Evolutionary conservation across 2,329 filamentous ascomycete species (phyloP).

Genomic region (Pseudopithomyces chartarum): DNA sequence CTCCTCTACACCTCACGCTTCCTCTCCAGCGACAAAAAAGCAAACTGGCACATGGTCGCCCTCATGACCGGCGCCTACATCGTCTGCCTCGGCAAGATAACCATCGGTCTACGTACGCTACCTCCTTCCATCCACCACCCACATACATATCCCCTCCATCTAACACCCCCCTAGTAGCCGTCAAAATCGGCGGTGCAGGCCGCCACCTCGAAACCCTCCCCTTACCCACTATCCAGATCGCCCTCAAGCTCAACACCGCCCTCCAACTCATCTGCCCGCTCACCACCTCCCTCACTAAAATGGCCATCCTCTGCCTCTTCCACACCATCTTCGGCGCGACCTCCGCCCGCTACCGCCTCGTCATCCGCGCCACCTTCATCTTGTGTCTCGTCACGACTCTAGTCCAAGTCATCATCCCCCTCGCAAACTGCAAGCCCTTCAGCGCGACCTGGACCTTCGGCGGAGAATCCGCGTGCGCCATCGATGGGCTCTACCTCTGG

Average conservation of each 20-base stretch:
- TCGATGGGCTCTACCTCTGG: constrained; percentile 19
- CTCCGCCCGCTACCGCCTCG: constrained; percentile 9
- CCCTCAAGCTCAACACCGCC: constrained; percentile 18
- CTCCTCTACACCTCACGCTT: constrained; percentile 22
- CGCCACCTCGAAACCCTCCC: constrained; percentile 15
- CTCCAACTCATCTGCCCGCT: constrained; percentile 26
- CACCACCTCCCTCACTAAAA: constrained; percentile 28
- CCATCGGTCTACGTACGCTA: constrained; percentile 21
- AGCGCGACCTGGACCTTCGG: constrained; percentile 16
- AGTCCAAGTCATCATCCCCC: constrained; percentile 26
- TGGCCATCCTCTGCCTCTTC: constrained; percentile 22
- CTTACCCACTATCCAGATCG: constrained; percentile 5
- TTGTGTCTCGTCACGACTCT: constrained; percentile 19
- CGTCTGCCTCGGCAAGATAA: constrained; percentile 20
- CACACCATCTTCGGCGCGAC: constrained; percentile 18
- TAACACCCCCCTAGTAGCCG: constrained; percentile 11
- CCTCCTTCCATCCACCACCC: neutral
- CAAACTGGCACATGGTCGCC: constrained; percentile 18
- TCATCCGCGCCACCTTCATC: constrained; percentile 20
- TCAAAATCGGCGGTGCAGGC: constrained; percentile 25
- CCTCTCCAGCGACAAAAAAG: constrained; percentile 14
- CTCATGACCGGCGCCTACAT: constrained; percentile 27
- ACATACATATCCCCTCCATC: neutral
- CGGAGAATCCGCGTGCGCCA: constrained; percentile 13
- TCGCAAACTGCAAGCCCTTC: constrained; percentile 30